Evolutionary conservation across 306 rosid genomes (phyloP), one percentile per base, ranked within the genome.

Genomic region (Trichosanthes cucumerina): DNA sequence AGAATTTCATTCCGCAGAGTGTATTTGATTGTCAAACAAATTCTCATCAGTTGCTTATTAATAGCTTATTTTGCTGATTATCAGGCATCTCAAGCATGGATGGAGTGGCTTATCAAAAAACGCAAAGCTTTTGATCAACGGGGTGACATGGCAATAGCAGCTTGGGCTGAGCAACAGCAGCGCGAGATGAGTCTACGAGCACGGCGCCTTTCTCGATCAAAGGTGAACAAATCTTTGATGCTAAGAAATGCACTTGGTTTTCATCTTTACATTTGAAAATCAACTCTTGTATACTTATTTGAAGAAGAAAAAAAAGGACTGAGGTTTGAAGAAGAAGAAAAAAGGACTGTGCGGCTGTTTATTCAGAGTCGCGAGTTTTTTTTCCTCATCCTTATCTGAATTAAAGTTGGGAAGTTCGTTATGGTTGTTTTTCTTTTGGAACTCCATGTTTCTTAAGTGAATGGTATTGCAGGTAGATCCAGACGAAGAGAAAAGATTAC

Each of bases 121-220:
- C 86, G 97, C 79, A 92, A 83, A 91, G 97, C 97, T 83, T 95
- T 95, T 80, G 85, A 88, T 85, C 98, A 95, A 80, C 96, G 97
- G 75, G 97, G 98, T 64, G 96, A 92, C 70, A 92, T 95, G 98
- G 98, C 97, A 50, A 85, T 92, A 85, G 93, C 88, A 53, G 98
- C 98, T 83, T 94, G 98, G 98, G 95, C 97, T 19, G 98, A 94
- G 86, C 98, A 92, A 85, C 98, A 94, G 82, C 98, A 94, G 81
- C 90, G 88, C 12, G 92, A 89, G 88, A 64, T 94, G 86, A 85
- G 85, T 86, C 73, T 90, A 70, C 97, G 98, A 3, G 97, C 83
- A 18, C 97, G 98, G 12, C 93, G 87, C 78, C 96, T 94, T 82
- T 87, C 98, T 50, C 96, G 89, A 77, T 90, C 98, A 53, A 94